phyloP scores from a whole-genome alignment of 169 alveolate species.

The Babesia bigemina region DNA sequence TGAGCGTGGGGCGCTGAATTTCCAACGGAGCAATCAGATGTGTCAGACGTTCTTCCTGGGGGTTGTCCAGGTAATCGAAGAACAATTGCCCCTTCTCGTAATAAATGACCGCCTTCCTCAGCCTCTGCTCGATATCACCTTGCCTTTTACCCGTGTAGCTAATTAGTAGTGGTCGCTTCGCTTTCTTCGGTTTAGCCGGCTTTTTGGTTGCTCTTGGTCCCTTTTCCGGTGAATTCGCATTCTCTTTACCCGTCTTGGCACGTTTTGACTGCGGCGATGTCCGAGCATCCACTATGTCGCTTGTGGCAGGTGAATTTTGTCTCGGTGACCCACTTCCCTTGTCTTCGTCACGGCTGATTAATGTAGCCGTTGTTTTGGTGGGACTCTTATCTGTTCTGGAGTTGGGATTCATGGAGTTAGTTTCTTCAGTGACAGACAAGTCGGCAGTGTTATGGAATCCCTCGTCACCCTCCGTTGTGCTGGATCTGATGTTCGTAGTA shows the following conservation, averaged over 20 bases:
- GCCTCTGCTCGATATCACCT: slow-evolving; percentile 5
- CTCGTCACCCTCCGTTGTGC: too few species aligned
- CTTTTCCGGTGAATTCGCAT: not conserved
- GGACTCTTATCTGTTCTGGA: too few species aligned
- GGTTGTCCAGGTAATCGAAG: slow-evolving; percentile 22
- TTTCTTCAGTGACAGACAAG: too few species aligned
- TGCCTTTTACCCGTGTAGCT: slow-evolving; percentile 14
- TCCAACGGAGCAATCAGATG: slow-evolving; percentile 15
- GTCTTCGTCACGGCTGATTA: too few species aligned
- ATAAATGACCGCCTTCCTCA: slow-evolving; percentile 7
- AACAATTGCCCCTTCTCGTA: slow-evolving; percentile 8
- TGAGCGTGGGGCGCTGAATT: slow-evolving; percentile 16
- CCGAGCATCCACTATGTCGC: too few species aligned
- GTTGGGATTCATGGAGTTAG: too few species aligned
- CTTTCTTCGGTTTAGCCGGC: not conserved
- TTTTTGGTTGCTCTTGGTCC: not conserved
- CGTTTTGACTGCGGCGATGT: not conserved
- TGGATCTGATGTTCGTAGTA: too few species aligned
- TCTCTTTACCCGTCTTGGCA: not conserved
- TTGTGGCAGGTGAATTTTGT: too few species aligned
- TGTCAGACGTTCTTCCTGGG: slow-evolving; percentile 10
- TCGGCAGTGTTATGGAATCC: too few species aligned
- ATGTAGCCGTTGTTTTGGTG: too few species aligned
- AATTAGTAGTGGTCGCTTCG: not conserved
- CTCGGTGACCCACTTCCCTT: too few species aligned